Evolutionary conservation across 2,329 filamentous ascomycete genomes (phyloP), one percentile per base, ranked within the genome.

Genomic region (Geosmithia morbida): DNA sequence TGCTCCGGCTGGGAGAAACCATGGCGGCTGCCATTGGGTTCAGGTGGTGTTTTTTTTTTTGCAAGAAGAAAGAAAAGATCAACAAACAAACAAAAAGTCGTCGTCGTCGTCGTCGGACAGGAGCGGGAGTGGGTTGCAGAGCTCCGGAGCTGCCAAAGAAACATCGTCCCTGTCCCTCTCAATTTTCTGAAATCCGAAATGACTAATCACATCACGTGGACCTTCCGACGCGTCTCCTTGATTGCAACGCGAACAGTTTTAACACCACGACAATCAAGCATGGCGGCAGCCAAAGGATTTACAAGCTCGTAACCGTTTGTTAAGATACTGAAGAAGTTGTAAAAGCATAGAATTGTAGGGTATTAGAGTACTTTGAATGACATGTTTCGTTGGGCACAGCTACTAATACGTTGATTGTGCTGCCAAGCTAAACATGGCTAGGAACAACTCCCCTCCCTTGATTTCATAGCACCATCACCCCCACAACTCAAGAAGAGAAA

Each of bases 1-100:
- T 75, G 57, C 74, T 73, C 61, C 79, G 71, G 57, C 77, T 72
- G 53, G 77, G 74, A 55, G 74, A 75, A 59, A 87, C 72, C 81
- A 87, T 87, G 54, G 59, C 54, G 53, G 33, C 33, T 11, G 60
- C 59, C 60, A 65, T 66, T 59, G 58, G 22, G 22, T 43, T 16
- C 6, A 6, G 18, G 3, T 11, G 10, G 40, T 42, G 7, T 42
- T 18, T 43, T 43, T 20, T 5, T 22, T 45, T 18, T 33, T 37
- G n/a, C n/a, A n/a, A n/a, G n/a, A n/a, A n/a, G n/a, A n/a, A n/a
- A n/a, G n/a, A n/a, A n/a, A n/a, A n/a, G n/a, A n/a, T n/a, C n/a
- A n/a, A n/a, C n/a, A n/a, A n/a, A n/a, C n/a, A n/a, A n/a, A n/a
- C n/a, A n/a, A n/a, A n/a, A n/a, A n/a, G 33, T 37, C 33, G 33